Conservation (phyloP, 1,139 yeast species). For the Williopsis jadinii region DNA sequence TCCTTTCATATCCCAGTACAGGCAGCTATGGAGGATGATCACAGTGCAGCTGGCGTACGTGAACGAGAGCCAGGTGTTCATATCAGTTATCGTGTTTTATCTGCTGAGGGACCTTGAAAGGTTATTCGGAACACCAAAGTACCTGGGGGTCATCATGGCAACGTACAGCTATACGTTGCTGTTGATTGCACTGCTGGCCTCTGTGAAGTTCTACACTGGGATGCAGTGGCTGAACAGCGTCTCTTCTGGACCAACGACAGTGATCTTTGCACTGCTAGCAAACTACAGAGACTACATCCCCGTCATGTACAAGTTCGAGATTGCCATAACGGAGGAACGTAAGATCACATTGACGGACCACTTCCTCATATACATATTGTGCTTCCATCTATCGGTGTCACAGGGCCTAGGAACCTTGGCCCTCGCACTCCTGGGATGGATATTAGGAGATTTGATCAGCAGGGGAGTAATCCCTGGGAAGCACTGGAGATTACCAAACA, state of each 20-base stretch:
- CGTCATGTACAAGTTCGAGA: constrained; percentile 48
- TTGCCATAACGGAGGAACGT: constrained; percentile 13
- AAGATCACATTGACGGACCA: constrained; percentile 48
- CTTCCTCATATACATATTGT: constrained; percentile 46
- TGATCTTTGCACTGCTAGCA: constrained; percentile 52
- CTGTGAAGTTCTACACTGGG: constrained; percentile 28
- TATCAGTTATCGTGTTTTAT: constrained; percentile 46
- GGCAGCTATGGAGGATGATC: constrained; percentile 62
- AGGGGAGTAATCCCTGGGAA: constrained; percentile 57
- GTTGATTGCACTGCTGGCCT: constrained; percentile 27
- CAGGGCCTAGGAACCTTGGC: constrained; percentile 30
- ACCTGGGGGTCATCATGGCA: constrained; percentile 30
- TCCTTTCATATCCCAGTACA: constrained; percentile 54
- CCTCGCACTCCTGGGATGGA: constrained; percentile 39
- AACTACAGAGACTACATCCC: constrained; percentile 56
- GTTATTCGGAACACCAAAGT: constrained; percentile 54
- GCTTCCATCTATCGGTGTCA: constrained; percentile 43
- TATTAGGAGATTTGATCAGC: constrained; percentile 49
- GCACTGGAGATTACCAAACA: constrained; percentile 39
- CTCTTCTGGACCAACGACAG: constrained; percentile 58
- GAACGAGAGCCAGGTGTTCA: constrained; percentile 60
- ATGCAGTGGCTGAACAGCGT: constrained; percentile 25
- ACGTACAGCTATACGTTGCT: constrained; percentile 26
- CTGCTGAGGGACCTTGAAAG: constrained; percentile 60
- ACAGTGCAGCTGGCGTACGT: constrained; percentile 50